phyloP scores from a whole-genome alignment of 352 stramenopile genomes.

The Elongisporangium anandrum region DNA sequence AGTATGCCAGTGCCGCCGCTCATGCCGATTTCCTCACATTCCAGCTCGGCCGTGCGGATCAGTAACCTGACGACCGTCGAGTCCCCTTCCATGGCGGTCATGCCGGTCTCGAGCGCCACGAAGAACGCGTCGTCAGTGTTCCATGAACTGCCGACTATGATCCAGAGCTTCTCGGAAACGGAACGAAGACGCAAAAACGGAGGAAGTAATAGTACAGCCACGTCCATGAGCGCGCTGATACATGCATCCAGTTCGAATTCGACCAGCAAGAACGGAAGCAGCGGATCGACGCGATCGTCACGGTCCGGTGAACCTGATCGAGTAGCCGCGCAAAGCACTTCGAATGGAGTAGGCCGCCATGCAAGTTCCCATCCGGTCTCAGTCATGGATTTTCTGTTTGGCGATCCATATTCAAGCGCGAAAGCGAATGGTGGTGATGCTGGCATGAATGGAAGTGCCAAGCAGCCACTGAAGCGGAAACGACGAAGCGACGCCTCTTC shows the following conservation, averaged over 20 bases:
- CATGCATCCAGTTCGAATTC: neutral
- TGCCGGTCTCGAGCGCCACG: neutral
- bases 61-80: neutral
- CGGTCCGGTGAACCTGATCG: neutral
- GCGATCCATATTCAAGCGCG: neutral
- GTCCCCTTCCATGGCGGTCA: neutral
- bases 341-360: neutral
- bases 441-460: neutral
- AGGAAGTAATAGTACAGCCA: neutral
- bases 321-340: neutral
- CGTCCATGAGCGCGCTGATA: neutral
- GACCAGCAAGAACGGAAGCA: neutral
- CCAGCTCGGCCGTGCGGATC: neutral
- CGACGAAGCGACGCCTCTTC: slow-evolving; percentile 14
- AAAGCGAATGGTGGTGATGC: neutral
- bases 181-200: slow-evolving; percentile 17
- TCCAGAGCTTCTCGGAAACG: slow-evolving; percentile 65
- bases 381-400: neutral
- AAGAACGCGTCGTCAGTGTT: slow-evolving; percentile 32
- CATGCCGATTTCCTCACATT: neutral
- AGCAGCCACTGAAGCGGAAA: slow-evolving; percentile 45
- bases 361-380: neutral
- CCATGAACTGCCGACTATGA: slow-evolving; percentile 40
- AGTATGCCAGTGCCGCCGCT: neutral
- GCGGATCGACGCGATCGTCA: neutral